Percentiles rank a stretch among this genome's conserved stretches.
Evolutionary conservation across 1,284 basidiomycete genomes (phyloP).

Genomic region (Malassezia furfur): DNA sequence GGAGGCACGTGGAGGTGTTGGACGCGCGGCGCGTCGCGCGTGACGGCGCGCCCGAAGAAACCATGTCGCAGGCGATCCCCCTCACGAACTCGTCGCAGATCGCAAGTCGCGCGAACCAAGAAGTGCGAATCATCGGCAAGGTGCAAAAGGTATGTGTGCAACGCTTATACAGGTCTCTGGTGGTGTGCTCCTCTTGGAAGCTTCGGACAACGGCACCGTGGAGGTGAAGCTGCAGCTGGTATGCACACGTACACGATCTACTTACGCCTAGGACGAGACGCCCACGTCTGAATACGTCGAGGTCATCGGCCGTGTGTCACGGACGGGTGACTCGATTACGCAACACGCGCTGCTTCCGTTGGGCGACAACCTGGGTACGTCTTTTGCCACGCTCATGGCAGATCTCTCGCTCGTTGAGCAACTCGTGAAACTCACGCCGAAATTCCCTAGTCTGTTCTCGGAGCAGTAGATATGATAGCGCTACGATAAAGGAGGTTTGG

Average conservation of each 20-base stretch:
- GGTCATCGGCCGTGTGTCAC: conserved; percentile 40
- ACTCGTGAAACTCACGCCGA: conserved; percentile 25
- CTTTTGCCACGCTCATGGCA: neutral
- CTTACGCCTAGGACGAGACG: conserved; percentile 3
- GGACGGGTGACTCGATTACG: conserved; percentile 23
- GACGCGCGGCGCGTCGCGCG: conserved; percentile 5
- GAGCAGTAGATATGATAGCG: neutral
- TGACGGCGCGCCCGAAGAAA: conserved; percentile 3
- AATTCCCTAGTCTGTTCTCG: conserved; percentile 28
- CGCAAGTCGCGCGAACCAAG: conserved; percentile 21
- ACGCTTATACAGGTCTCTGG: conserved; percentile 25
- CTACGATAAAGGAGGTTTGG: no score
- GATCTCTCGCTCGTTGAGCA: conserved; percentile 31
- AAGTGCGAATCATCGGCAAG: conserved; percentile 39
- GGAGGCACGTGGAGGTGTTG: conserved; percentile 8
- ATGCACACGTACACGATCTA: neutral
- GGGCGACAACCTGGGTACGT: conserved; percentile 32
- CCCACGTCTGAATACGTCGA: conserved; percentile 26
- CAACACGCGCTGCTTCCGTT: conserved; percentile 18
- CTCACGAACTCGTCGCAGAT: conserved; percentile 41
- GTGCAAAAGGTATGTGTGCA: conserved; percentile 19
- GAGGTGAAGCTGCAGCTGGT: conserved; percentile 32
- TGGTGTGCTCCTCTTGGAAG: conserved; percentile 29
- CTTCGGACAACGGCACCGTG: conserved; percentile 37
- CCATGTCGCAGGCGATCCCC: conserved; percentile 40